These are phyloP conservation scores for Marsdenia floribunda DNA, from an alignment of 257 asterid species.

Conservation along the genomic window DNA sequence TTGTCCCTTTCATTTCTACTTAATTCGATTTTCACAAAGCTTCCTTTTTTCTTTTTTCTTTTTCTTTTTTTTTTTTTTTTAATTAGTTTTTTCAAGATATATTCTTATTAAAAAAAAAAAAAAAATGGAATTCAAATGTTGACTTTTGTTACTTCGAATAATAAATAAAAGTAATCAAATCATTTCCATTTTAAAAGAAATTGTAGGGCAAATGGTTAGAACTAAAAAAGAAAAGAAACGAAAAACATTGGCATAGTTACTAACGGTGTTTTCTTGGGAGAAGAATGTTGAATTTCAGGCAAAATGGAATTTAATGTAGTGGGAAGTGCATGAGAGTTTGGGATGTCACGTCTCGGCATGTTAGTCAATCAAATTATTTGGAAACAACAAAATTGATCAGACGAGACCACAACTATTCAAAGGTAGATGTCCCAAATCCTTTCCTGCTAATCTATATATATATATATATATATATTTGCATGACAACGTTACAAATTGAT, in stretches of 20 bases:
- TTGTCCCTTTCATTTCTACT: not conserved
- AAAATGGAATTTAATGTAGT: not conserved
- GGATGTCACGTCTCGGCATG: not conserved
- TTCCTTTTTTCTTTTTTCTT: too few relatives aligned
- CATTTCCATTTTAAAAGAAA: too few relatives aligned
- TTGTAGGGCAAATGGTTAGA: too few relatives aligned
- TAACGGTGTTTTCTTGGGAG: not conserved
- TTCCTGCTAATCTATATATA: not conserved
- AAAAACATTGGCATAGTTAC: too few relatives aligned
- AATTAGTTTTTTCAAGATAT: too few relatives aligned
- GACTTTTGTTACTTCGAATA: too few relatives aligned
- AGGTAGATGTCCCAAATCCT: not conserved
- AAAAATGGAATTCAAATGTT: too few relatives aligned
- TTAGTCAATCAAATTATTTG: not conserved
- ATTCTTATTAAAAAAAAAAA: too few relatives aligned
- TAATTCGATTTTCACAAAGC: too few relatives aligned
- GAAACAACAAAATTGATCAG: not conserved
- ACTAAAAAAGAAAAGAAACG: too few relatives aligned
- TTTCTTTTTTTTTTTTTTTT: too few relatives aligned
- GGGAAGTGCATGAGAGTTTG: not conserved
- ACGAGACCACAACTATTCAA: not conserved
- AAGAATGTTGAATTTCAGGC: not conserved
- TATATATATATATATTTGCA: not conserved
- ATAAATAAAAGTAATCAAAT: too few relatives aligned
- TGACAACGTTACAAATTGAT: not conserved